Evolutionary conservation across 2,329 filamentous ascomycete species (phyloP), one percentile per base, ranked within the genome.

Genomic region (Penicillium oxalicum): DNA sequence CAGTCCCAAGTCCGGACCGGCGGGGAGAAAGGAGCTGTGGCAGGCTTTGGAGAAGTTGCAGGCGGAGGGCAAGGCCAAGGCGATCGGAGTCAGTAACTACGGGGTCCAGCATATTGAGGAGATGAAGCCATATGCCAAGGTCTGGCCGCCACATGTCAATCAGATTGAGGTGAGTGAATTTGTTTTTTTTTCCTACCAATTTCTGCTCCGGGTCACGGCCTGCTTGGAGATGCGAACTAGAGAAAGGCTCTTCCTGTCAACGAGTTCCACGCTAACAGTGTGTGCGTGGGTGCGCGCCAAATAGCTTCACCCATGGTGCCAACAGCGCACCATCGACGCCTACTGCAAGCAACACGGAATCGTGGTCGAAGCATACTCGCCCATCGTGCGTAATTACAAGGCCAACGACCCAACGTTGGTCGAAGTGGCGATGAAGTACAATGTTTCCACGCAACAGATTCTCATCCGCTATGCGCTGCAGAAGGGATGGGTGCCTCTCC

Each of bases 381-480:
- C 76, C 1, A 67, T 80, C 5, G 75, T 83, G n/a, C 74, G 81
- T 39, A 90, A 87, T 48, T 73, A 86, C 70, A 84, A 88, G 56
- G 82, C 83, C 54, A 81, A 83, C 36, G 86, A 94, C 54, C 72
- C 79, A 53, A 80, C 78, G 9, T 72, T 93, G 29, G 76, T 78
- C 50, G 74, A 74, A 11, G 70, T 94, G 48, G 81, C 83, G 1
- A 74, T 84, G 59, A 91, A 89, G 71, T 81, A 93, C 65, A 76
- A 75, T 55, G 90, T 86, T 71, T 80, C 80, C 6, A 80, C 85
- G 50, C 85, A 87, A 8, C 90, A 95, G 74, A 72, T 95, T 8
- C 69, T 95, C 61, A 71, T 95, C 43, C 78, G 89, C 54, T 95
- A 88, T 78, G 87, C 86, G 57, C 67, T 95, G 68, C 87, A 95